Evolutionary conservation across 208 protist species (phyloP), one percentile per base, ranked within the genome.

Genomic region (Strigomonas culicis): DNA sequence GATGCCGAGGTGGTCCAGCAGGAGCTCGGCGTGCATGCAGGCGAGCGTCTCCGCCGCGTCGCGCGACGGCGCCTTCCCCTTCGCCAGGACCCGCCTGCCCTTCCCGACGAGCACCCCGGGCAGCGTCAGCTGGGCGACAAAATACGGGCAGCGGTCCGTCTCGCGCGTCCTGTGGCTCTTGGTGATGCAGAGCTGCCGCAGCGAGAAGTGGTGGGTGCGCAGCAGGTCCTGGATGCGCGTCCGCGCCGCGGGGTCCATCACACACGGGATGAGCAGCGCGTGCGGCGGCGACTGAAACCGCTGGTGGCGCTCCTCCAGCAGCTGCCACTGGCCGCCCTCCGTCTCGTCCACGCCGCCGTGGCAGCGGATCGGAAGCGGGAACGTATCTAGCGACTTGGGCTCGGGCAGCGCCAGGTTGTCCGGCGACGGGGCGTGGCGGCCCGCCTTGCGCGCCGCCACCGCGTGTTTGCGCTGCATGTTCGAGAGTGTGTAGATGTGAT

Each of bases 1-100:
- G 13, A 92, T 77, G 49, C 52, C 52, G 36, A 89, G 63, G 19
- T 76, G 72, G 71, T 96, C 90, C 2, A 96, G 62, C 2, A 92
- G 56, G n/a, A 96, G 77, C 58, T 96, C 90, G 0, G 87, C 87
- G 62, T 96, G 90, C 90, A 96, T 96, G 70, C 79, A 84, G 21
- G 87, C 87, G 0, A 96, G 77, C 64, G 70, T 63, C 25, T 92
- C 73, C 17, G 90, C 80, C 3, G 63, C 63, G 28, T 85, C 70
- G 22, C 72, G 67, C 19, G 60, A 70, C 21, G 63, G 66, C 4
- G 87, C 90, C 49, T 92, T 96, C 41, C 90, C 90, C 34, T 77
- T 53, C 22, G 87, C 90, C 22, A 69, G 27, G 34, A 46, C 1
- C 22, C 41, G 22, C 21, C 8, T 47, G 2, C 36, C 34, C 43